Evolutionary conservation across 331 rosid genomes (phyloP), one percentile per base, ranked within the genome.

Genomic region (Spiraea crenata): DNA sequence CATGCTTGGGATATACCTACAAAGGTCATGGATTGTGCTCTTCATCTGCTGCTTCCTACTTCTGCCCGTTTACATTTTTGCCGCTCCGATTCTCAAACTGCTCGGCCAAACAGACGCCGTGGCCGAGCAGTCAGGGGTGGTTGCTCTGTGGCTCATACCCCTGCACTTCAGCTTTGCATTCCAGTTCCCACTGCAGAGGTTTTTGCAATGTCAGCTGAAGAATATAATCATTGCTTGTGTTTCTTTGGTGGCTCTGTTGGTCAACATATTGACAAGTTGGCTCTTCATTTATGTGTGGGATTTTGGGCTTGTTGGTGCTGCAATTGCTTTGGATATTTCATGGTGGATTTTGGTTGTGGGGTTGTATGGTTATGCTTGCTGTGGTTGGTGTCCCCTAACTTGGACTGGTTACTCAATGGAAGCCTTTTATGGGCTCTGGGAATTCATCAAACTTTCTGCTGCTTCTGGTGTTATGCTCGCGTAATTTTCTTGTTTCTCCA

Each of bases 271-370:
- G 0, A 40, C 68, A 0, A 81, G 89, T 52, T 91, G 89, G 91
- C 61, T 89, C 3, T 84, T 91, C 0, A 19, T 91, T 0, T 79
- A 77, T 46, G 86, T 79, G 1, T 77, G 44, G 84, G 83, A 86
- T 73, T 77, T 70, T 69, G 96, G 97, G 3, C 75, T 91, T 13
- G 66, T 83, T 3, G 91, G 97, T 45, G 96, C 96, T 0, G 97
- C 96, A 45, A 51, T 89, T 57, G 74, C 91, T 65, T 63, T 91
- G 72, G 90, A 87, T 34, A 56, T 91, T 10, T 89, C 96, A 0
- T 88, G 96, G 97, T 91, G 97, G 97, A 35, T 85, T 17, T 34
- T 87, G 81, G 91, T 82, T 38, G 59, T 91, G 6, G 96, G 90
- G 0, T 51, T 86, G 78, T 82, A 63, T 15, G 72, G 41, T 3